Conservation (phyloP, 139 green algal genomes). For the Chlamydomonas asymmetrica region DNA sequence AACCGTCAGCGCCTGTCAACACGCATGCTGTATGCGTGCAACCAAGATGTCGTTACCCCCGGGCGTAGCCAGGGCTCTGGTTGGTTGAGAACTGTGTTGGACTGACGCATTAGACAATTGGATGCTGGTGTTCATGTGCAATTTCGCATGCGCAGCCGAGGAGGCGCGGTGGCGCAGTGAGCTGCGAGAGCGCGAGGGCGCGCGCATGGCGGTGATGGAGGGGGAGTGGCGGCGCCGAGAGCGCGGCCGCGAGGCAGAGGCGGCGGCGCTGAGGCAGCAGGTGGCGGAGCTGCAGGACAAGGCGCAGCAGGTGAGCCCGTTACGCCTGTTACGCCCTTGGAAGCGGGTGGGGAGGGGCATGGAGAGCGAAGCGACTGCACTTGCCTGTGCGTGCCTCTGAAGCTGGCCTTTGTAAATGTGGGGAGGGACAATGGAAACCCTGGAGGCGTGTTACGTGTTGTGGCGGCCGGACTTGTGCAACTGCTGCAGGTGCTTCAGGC, state of each 20-base stretch:
- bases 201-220: slow-evolving; percentile 65
- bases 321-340: background rate
- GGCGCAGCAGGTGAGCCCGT: slow-evolving; percentile 32
- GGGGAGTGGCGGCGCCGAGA: slow-evolving; percentile 62
- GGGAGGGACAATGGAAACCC: no score
- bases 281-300: slow-evolving; percentile 42
- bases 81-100: no score
- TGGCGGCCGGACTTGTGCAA: no score
- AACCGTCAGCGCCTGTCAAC: background rate
- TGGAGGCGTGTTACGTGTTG: no score
- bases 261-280: slow-evolving; percentile 21
- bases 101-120: no score
- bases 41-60: no score
- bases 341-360: background rate
- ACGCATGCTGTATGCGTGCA: no score
- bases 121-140: background rate
- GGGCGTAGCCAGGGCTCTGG: no score
- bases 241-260: slow-evolving; percentile 37
- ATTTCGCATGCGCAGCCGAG: slow-evolving; percentile 35
- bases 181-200: slow-evolving; percentile 51
- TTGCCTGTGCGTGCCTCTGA: no score
- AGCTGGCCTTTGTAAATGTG: no score
- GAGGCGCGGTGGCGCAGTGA: slow-evolving; percentile 47
- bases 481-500: slow-evolving; percentile 28
- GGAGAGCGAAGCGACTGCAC: background rate